Conservation (phyloP, 208 protist species). For the Wallacemonas sp. region DNA sequence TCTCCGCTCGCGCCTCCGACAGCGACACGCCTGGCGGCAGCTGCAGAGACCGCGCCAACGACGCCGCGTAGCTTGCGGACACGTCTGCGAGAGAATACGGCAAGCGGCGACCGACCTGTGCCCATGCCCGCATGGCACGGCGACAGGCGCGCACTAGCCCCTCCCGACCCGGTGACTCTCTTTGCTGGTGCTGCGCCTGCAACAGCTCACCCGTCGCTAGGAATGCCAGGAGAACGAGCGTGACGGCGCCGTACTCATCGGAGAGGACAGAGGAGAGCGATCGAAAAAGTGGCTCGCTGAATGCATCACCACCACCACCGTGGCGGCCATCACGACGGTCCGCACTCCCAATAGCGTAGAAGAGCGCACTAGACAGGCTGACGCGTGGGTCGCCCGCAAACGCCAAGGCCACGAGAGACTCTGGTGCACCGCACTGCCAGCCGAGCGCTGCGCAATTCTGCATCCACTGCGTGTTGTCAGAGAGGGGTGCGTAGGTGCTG, state of each 20-base stretch:
- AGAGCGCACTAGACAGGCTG: conserved; percentile 12
- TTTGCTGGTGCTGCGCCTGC: too few relatives aligned
- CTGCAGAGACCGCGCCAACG: conserved; percentile 22
- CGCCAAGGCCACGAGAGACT: neutral
- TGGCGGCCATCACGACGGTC: too few relatives aligned
- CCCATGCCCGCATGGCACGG: conserved; percentile 32
- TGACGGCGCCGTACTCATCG: conserved; percentile 31
- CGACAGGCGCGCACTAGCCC: too few relatives aligned
- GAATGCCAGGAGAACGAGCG: conserved; percentile 38
- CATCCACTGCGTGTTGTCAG: conserved; percentile 43
- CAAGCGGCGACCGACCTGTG: conserved; percentile 34
- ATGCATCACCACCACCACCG: neutral
- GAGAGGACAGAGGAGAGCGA: conserved; percentile 12
- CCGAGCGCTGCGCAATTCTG: conserved; percentile 26
- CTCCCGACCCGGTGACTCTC: too few relatives aligned
- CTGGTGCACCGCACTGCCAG: neutral
- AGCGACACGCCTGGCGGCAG: too few relatives aligned
- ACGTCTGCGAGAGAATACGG: conserved; percentile 56
- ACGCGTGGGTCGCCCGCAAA: neutral
- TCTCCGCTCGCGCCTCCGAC: conserved; percentile 14
- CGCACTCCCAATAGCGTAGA: conserved; percentile 20
- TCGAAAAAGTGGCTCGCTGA: conserved; percentile 13
- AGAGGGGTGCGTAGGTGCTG: conserved; percentile 27
- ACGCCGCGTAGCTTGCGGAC: conserved; percentile 39
- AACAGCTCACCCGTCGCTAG: conserved; percentile 55